Percentiles rank a stretch among this genome's conserved stretches.
Conservation (phyloP, 2,329 filamentous ascomycete genomes). For the Fusarium kyushuense region DNA sequence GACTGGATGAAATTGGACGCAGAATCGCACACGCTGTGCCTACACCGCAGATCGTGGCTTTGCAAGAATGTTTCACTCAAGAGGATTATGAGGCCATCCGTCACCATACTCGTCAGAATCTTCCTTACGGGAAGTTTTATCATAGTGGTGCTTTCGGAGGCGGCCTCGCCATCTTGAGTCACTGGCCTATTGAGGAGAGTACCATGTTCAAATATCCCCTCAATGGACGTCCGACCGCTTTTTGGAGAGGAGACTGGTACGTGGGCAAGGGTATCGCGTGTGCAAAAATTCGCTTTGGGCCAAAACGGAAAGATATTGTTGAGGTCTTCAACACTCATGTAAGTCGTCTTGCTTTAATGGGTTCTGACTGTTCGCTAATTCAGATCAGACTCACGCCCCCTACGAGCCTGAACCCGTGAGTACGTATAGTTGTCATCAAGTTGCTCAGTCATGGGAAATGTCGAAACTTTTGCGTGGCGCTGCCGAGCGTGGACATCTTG, state of each 20-base stretch:
- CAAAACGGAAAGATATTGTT: conserved; percentile 72
- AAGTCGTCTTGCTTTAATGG: conserved; percentile 46
- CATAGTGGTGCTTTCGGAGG: conserved; percentile 88
- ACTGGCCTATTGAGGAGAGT: conserved; percentile 93
- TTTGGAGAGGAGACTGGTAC: conserved; percentile 95
- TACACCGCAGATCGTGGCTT: conserved; percentile 84
- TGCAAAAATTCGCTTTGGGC: conserved; percentile 80
- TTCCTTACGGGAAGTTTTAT: conserved; percentile 96
- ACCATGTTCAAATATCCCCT: conserved; percentile 89
- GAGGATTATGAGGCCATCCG: conserved; percentile 85
- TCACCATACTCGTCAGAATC: conserved; percentile 74
- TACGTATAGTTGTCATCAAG: conserved; percentile 90
- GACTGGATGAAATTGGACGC: conserved; percentile 85
- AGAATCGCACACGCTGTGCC: conserved; percentile 77
- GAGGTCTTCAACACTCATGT: conserved; percentile 96
- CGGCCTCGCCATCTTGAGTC: conserved; percentile 87
- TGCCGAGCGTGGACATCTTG: conserved; percentile 82
- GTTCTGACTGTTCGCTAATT: neutral
- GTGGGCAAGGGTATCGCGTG: conserved; percentile 94
- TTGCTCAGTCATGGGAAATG: conserved; percentile 94
- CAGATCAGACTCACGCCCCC: conserved; percentile 75
- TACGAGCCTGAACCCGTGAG: conserved; percentile 85
- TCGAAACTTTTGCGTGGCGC: conserved; percentile 88
- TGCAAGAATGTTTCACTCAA: conserved; percentile 95
- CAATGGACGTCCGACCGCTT: conserved; percentile 92